Percentiles rank a stretch among this genome's conserved stretches.
Evolutionary conservation across 1,284 basidiomycete genomes (phyloP).

Genomic region (Cutaneotrichosporon cutaneum): DNA sequence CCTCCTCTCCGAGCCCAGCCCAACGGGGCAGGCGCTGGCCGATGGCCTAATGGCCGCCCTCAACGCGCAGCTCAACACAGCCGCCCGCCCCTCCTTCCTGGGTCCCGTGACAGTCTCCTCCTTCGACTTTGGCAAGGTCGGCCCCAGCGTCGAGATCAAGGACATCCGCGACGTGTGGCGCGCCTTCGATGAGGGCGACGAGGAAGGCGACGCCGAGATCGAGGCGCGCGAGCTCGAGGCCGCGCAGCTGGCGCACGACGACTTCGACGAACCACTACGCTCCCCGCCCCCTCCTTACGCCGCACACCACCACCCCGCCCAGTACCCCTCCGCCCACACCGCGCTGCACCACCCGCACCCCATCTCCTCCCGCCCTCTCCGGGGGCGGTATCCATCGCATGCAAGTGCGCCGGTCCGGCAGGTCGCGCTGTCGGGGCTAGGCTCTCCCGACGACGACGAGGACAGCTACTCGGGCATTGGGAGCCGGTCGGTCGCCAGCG

Average conservation of each 20-base stretch:
- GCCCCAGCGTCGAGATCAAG: constrained; percentile 83
- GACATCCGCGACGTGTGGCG: constrained; percentile 91
- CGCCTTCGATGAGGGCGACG: constrained; percentile 80
- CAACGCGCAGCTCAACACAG: constrained; percentile 71
- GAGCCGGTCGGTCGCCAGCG: constrained; percentile 27
- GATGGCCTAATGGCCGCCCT: constrained; percentile 70
- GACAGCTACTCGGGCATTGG: constrained; percentile 28
- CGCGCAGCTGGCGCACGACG: background rate
- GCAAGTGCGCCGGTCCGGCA: background rate
- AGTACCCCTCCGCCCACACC: background rate
- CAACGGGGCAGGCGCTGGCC: constrained; percentile 60
- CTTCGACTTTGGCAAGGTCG: constrained; percentile 78
- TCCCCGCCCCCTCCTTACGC: constrained; percentile 5
- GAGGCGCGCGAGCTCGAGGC: constrained; percentile 19
- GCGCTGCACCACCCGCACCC: background rate
- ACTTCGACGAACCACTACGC: constrained; percentile 3
- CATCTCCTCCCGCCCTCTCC: background rate
- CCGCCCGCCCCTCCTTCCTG: constrained; percentile 82
- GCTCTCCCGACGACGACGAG: constrained; percentile 13
- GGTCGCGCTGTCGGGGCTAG: background rate
- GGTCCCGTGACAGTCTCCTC: constrained; percentile 82
- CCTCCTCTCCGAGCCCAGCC: constrained; percentile 45
- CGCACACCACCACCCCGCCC: background rate
- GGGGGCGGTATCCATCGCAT: background rate
- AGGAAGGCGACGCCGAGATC: constrained; percentile 57